Base-by-base conservation (phyloP, 345 rosid species). In the Sapria himalayana region DNA sequence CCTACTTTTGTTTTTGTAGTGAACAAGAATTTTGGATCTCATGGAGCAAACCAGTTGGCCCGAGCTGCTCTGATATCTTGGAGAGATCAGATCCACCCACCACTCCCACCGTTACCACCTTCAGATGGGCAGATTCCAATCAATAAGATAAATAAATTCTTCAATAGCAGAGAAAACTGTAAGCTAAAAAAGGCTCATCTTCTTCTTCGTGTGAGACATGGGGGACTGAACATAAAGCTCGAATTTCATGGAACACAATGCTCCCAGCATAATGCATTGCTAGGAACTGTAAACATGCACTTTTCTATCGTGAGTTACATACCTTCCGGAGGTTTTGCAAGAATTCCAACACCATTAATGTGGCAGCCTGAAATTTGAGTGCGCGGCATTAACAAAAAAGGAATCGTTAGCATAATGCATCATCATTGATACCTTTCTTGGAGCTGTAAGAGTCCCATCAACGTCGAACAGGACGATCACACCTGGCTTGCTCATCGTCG, bases 381-480 rank as follows among this genome's bases (percentile, higher is more conserved):
- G 2, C 14, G 37, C 14, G 29, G 24, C 9, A 45, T 15, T 18
- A 2, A 31, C 37, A 15, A 37, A 22, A 4, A 32, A 19, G 13
- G 7, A 33, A 4, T 23, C 15, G 48, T 12, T 33, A 25, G 13
- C 19, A 13, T 43, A 45, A 15, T 36, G 20, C 29, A 7, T 19
- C 3, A 32, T 20, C 38, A 18, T 45, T 0, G 15, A 37, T 38
- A 69, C 84, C 80, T 82, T 79, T 65, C 98, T 74, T 16, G 95
- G 92, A 54, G 98, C 95, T 5, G 98, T 79, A 37, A 89, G 92
- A 55, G 98, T 89, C 17, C 95, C 98, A 57, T 89, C 98, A 33
- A 89, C 95, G 62, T 89, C 98, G 47, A 89, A 89, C 45, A 89
- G 54, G 48, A 95, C 95, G 41, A 89, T 77, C 41, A 79, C 54